phyloP scores from a whole-genome alignment of 345 rosid species.

The Hypericum androsaemum region DNA sequence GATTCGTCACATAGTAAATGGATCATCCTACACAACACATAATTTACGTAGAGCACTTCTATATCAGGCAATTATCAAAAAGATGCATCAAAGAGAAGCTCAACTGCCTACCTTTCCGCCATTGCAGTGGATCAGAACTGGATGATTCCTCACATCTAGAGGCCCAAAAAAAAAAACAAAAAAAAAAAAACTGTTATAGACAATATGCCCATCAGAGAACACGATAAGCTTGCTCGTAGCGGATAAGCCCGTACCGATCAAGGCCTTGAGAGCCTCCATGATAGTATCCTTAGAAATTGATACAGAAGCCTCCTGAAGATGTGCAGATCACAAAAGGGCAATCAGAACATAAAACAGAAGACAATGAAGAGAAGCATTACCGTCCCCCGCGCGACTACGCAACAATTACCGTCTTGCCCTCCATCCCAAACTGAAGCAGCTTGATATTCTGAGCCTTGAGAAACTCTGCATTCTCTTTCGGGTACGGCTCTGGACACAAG shows the following conservation, averaged over 20 bases:
- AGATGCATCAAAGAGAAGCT: too few relatives aligned
- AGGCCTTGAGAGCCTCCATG: slow-evolving; percentile 82
- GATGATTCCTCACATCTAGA: slow-evolving; percentile 84
- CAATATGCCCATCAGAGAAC: not conserved
- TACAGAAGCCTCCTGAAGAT: slow-evolving; percentile 68
- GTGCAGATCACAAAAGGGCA: not conserved
- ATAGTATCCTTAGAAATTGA: slow-evolving; percentile 69
- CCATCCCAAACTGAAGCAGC: slow-evolving; percentile 75
- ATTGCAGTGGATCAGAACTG: slow-evolving; percentile 82
- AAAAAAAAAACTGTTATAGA: not conserved
- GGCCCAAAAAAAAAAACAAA: not conserved
- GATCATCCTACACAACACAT: slow-evolving; percentile 3
- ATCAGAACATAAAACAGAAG: not conserved
- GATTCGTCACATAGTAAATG: not conserved
- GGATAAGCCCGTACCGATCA: not conserved
- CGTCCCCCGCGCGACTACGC: too few relatives aligned
- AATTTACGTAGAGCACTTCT: too few relatives aligned
- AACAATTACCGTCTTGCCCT: slow-evolving; percentile 63
- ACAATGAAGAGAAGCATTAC: slow-evolving; percentile 14
- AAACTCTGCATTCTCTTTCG: slow-evolving; percentile 45
- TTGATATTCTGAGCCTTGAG: slow-evolving; percentile 41
- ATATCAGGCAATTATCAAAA: too few relatives aligned
- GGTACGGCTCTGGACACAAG: slow-evolving; percentile 64
- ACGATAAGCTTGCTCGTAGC: not conserved
- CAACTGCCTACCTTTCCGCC: slow-evolving; percentile 63